Base-by-base conservation (phyloP, 2,329 filamentous ascomycete genomes). In the Fusarium guadeloupense region DNA sequence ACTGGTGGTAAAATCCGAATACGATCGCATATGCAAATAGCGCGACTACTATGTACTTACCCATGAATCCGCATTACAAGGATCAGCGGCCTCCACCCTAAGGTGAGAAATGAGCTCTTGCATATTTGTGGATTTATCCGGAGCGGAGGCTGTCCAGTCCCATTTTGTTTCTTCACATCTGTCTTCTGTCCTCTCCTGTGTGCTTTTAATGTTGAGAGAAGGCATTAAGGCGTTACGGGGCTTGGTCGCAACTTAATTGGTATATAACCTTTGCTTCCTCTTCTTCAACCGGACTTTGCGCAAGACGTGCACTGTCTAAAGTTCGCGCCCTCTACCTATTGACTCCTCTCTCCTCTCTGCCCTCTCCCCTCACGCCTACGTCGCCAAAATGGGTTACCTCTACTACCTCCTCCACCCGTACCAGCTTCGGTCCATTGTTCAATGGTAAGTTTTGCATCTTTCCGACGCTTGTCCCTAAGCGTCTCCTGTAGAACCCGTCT, bases 381-480 rank as follows among this genome's bases (percentile, higher is more conserved):
- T 49, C 52, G 70, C 68, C 73, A 83, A 72, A 61, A 89, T 89
- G 86, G 84, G 81, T 62, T 75, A 87, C 56, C 72, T 91, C 62
- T 95, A 94, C 80, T 91, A 88, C 71, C 76, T 88, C 54, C 79
- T 91, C 65, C 93, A 96, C 77, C 90, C 91, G 30, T 83, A 83
- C 66, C 84, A 97, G 80, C 80, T 97, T 74, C 88, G 92, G 72
- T 83, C 90, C 40, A 92, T 97, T 62, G 83, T 96, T 61, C 93
- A 97, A 88, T 97, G 93, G 93, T 95, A 82, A 68, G 81, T 71
- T 50, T 13, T 19, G 33, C 8, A n/a, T 40, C 13, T 19, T 23
- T 5, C 34, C 9, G 21, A 23, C 6, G 5, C 16, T 25, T 23
- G n/a, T n/a, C n/a, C n/a, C n/a, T n/a, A n/a, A n/a, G n/a, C n/a